Conservation (phyloP, 1,139 yeast genomes). For the Pichia sp. region DNA sequence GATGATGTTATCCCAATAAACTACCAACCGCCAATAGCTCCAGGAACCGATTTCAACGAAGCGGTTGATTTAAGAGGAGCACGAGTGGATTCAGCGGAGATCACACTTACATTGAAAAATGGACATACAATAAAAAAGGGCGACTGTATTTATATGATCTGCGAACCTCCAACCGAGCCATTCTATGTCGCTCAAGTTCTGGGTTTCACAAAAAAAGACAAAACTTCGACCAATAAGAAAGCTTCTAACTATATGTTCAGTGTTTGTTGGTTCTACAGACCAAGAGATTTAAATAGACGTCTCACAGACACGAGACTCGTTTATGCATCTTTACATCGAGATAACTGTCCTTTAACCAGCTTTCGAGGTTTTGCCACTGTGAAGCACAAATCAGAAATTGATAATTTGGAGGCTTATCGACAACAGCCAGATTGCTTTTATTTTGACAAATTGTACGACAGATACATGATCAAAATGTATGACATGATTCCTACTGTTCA, state of each 20-base stretch:
- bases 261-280: constrained; percentile 90
- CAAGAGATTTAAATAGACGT: constrained; percentile 72
- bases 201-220: constrained; percentile 56
- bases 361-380: constrained; percentile 76
- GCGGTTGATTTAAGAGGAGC: constrained; percentile 27
- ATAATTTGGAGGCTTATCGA: constrained; percentile 50
- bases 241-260: constrained; percentile 56
- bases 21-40: constrained; percentile 31
- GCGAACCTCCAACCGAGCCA: constrained; percentile 96
- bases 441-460: constrained; percentile 80
- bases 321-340: constrained; percentile 84
- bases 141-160: constrained; percentile 77
- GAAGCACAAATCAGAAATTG: constrained; percentile 59
- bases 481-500: constrained; percentile 64
- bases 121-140: constrained; percentile 40
- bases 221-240: constrained; percentile 24
- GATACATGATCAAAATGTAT: constrained; percentile 80
- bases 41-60: constrained; percentile 25
- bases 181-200: constrained; percentile 82
- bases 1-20: constrained; percentile 32
- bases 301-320: constrained; percentile 69
- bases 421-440: constrained; percentile 67
- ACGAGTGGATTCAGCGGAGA: constrained; percentile 23
- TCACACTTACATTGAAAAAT: constrained; percentile 23
- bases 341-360: constrained; percentile 71